Base-by-base conservation (phyloP, 1,139 yeast genomes). In the Suhomyces maxii region DNA sequence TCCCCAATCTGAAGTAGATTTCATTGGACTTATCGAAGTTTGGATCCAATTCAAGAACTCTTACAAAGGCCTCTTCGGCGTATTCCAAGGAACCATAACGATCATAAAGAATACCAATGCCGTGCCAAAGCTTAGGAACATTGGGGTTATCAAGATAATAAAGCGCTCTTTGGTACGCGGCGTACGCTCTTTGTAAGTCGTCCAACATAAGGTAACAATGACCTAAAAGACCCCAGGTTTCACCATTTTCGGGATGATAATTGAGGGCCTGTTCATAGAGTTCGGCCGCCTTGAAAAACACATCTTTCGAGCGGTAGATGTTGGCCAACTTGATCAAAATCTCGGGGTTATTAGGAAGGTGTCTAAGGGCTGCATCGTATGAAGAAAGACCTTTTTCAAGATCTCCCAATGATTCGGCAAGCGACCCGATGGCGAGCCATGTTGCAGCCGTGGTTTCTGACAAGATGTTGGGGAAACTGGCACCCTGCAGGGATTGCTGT, bases 71-170 rank as follows among this genome's bases (percentile, higher is more conserved):
- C 65, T 93, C 99, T 65, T 93, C 98, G 4, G 99, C 99, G 60
- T 91, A 93, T 67, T 91, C 98, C 56, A 91, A 73, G 8, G 96
- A 88, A 12, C 98, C 99, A 65, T 93, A 93, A 44, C 99, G 78
- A 65, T 93, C 99, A 65, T 93, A 93, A 51, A 93, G 75, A 51
- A 93, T 93, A 36, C 99, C 99, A 57, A 93, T 93, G 0, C 99
- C 99, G 66, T 93, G 97, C 98, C 99, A 93, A 57, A 91, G 79
- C 65, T 90, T 90, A 45, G 99, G 98, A 42, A 91, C 97, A 58
- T 90, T 89, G 42, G 97, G 96, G 62, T 93, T 91, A 54, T 89
- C 90, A 64, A 91, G 71, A 63, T 90, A 93, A 65, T 89, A 86
- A 48, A 93, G 75, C 1, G 99, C 98, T 63, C 95, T 89, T 70